Evolutionary conservation across 2,329 filamentous ascomycete genomes (phyloP), one percentile per base, ranked within the genome.

Genomic region (Sporothrix pseudoabietina): DNA sequence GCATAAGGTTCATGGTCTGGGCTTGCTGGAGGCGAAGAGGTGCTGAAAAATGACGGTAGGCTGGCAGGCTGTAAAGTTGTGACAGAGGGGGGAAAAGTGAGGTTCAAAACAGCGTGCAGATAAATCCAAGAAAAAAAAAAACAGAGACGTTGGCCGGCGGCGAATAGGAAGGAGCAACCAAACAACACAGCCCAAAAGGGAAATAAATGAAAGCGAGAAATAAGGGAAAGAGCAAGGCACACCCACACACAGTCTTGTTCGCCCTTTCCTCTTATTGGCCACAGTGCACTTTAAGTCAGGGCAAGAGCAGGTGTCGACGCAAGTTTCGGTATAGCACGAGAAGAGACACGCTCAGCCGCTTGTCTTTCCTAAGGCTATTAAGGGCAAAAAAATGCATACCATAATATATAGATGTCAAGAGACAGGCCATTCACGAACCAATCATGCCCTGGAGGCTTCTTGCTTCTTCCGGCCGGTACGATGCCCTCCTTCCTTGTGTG

Each of bases 301-400:
- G 63, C 26, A 12, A 52, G 26, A 52, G 14, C 16, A 10, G 39
- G 35, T n/a, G n/a, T n/a, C n/a, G n/a, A n/a, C 68, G 74, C 74
- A 74, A 49, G 74, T 75, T 74, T 75, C 74, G 74, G 73, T 74
- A 74, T 73, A 71, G 26, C 47, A 69, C 22, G 32, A 47, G 26
- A 12, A 30, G 39, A 41, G 70, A 47, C 39, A 66, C 47, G 32
- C 26, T 65, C 65, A 59, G 65, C 55, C 72, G 44, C 69, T 54
- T 41, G 55, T 71, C 54, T 52, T 52, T 63, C 65, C 61, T 68
- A 74, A 70, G 39, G 32, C 41, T 12, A 66, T 19, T 19, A 55
- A 39, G 49, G 57, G 44, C 26, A 30, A 22, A 41, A 39, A 47
- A 7, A 19, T 16, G 49, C 16, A 19, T 7, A 10, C n/a, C 41